Evolutionary conservation across 352 stramenopile species (phyloP).

Genomic region (Globisporangium abappressorium): DNA sequence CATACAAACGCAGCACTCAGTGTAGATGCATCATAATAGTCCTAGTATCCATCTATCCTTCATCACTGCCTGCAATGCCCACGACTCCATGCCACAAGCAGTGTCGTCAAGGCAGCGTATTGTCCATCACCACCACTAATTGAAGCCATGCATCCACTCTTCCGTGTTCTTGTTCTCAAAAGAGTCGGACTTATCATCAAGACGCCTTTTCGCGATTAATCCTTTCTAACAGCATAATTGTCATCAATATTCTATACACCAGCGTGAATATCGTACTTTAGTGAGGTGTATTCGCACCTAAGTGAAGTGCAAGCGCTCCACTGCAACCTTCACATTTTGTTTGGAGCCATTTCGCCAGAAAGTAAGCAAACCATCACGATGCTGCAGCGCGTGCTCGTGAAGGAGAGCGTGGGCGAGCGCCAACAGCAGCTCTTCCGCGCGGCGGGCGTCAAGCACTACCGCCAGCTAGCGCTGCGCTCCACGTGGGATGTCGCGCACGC

Average conservation of each 20-base stretch:
- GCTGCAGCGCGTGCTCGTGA: slow-evolving; percentile 54
- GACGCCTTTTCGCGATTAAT: background rate
- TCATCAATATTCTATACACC: background rate
- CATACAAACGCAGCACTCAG: background rate
- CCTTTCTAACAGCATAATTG: background rate
- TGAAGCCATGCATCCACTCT: background rate
- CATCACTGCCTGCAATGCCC: background rate
- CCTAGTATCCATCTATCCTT: background rate
- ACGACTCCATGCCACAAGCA: background rate
- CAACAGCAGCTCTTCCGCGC: slow-evolving; percentile 40
- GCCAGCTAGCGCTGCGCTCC: slow-evolving; percentile 49
- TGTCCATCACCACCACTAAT: background rate
- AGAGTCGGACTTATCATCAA: background rate
- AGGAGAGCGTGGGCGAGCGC: slow-evolving; percentile 51
- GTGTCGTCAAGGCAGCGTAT: background rate
- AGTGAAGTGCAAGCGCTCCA: background rate
- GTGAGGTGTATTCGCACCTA: background rate
- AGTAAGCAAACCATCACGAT: slow-evolving; percentile 22
- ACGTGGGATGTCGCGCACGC: slow-evolving; percentile 63
- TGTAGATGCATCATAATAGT: background rate
- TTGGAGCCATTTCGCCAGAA: background rate
- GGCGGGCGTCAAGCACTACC: slow-evolving; percentile 49
- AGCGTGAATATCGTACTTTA: background rate
- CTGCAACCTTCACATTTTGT: background rate
- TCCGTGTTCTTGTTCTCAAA: background rate